A percentile compares a stretch with the other conserved stretches of the same genome.
These are phyloP conservation scores for Sugiyamaella paludigena DNA, from an alignment of 1,139 yeast genomes.

Conservation along the genomic window DNA sequence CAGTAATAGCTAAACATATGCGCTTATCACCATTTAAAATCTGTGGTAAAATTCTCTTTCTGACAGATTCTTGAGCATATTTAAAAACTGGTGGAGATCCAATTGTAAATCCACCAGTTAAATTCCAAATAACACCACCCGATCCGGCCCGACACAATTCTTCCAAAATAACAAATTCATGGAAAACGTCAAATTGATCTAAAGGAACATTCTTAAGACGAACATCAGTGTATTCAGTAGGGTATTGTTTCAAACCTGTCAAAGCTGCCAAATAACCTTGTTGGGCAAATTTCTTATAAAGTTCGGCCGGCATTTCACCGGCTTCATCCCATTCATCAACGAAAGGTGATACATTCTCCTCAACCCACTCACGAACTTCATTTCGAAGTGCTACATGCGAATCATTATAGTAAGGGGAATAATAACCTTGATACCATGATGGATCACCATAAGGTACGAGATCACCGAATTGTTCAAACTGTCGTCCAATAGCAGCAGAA, in stretches of 20 bases:
- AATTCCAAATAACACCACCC: slow-evolving; percentile 43
- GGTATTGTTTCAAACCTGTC: slow-evolving; percentile 37
- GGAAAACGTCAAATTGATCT: slow-evolving; percentile 42
- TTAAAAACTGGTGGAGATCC: slow-evolving; percentile 43
- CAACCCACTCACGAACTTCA: slow-evolving; percentile 43
- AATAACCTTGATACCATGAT: slow-evolving; percentile 44
- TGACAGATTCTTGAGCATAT: slow-evolving; percentile 36
- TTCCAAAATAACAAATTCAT: slow-evolving; percentile 39
- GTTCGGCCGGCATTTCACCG: slow-evolving; percentile 36
- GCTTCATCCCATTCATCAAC: slow-evolving; percentile 46
- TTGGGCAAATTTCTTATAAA: slow-evolving; percentile 37
- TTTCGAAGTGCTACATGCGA: slow-evolving; percentile 41
- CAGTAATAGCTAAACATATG: slow-evolving; percentile 44
- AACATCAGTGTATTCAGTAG: slow-evolving; percentile 36
- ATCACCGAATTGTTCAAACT: slow-evolving; percentile 39
- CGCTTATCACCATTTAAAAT: slow-evolving; percentile 42
- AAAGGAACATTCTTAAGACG: slow-evolving; percentile 37
- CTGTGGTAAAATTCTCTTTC: slow-evolving; percentile 39
- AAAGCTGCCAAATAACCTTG: slow-evolving; percentile 37
- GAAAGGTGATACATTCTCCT: slow-evolving; percentile 39
- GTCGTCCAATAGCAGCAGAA: slow-evolving; percentile 6
- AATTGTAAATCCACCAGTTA: slow-evolving; percentile 43
- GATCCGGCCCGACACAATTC: slow-evolving; percentile 43
- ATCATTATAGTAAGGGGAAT: slow-evolving; percentile 42
- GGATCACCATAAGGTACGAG: slow-evolving; percentile 46